Percentiles rank a stretch among this genome's conserved stretches.
These are phyloP conservation scores for Neonectria hederae DNA, from an alignment of 2,329 filamentous ascomycete species.

Conservation along the genomic window DNA sequence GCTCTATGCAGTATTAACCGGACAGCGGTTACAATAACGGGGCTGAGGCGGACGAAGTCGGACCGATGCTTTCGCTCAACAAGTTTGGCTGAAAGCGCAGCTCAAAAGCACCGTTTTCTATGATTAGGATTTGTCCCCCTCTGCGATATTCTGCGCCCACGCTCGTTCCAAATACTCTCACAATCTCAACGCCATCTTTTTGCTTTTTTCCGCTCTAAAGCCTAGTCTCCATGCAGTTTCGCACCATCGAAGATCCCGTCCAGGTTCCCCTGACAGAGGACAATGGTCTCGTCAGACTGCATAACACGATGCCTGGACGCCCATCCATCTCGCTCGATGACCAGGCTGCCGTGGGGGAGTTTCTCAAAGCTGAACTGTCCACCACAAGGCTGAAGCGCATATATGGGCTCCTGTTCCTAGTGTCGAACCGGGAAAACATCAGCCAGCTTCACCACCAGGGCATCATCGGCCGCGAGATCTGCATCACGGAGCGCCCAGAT, in stretches of 20 bases:
- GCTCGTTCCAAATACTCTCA: neutral
- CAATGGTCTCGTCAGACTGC: conserved; percentile 1
- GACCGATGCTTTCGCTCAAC: neutral
- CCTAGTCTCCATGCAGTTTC: neutral
- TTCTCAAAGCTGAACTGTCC: conserved; percentile 16
- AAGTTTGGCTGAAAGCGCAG: neutral
- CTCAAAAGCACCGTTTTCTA: neutral
- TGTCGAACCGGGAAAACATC: conserved; percentile 35
- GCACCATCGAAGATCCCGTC: neutral
- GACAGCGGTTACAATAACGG: too few species aligned
- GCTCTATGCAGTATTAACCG: neutral
- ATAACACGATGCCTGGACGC: conserved; percentile 7
- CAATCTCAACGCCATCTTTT: neutral
- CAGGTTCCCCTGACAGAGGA: neutral
- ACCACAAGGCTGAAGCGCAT: conserved; percentile 7
- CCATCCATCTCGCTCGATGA: conserved; percentile 6
- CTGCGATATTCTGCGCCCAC: neutral
- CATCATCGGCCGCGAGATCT: conserved; percentile 48
- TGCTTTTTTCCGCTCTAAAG: neutral
- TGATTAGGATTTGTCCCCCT: neutral
- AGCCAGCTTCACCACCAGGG: conserved; percentile 44
- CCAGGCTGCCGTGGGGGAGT: conserved; percentile 1
- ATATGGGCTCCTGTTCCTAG: conserved; percentile 18
- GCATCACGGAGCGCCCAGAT: conserved; percentile 49
- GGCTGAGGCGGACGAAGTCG: too few species aligned